Base-by-base conservation (phyloP, 306 rosid species). In the Pyrus betulifolia region DNA sequence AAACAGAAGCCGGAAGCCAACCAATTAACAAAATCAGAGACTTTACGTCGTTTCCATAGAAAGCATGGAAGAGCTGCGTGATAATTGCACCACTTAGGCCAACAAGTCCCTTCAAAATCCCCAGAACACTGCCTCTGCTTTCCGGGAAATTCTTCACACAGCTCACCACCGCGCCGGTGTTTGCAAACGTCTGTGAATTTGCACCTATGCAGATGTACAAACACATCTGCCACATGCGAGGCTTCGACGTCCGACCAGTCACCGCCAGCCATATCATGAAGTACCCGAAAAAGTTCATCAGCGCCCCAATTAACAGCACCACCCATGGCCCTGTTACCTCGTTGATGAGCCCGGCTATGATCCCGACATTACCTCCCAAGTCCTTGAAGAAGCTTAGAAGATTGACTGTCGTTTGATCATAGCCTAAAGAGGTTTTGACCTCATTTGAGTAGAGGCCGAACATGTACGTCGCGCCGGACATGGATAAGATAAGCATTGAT, bases 371-470 rank as follows among this genome's bases (percentile, higher is more conserved):
- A 59, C 75, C 89, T 4, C 97, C 97, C 38, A 88, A 72, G 77
- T 91, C 97, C 67, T 92, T 92, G 90, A 85, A 89, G 92, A 88
- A 92, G 87, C 97, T 81, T 11, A 89, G 84, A 75, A 92, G 70
- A 80, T 90, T 92, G 61, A 92, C 88, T 13, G 95, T 87, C 0
- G 90, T 81, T 44, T 92, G 97, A 85, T 92, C 97, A 33, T 89
- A 92, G 59, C 88, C 97, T 40, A 89, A 40, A 0, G 97, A 76
- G 38, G 14, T 4, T 80, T 89, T 92, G 21, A 92, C 59, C 17
- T 81, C 90, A 19, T 51, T 18, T 3, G 97, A 92, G 89, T 88
- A 92, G 21, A 85, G 62, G 55, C 82, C 82, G 59, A 90, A 92
- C 81, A 92, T 81, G 72, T 90, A 92, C 2, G 96, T 88, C 5